These are phyloP conservation scores for Xylariaceae sp. DNA, from an alignment of 2,329 filamentous ascomycete genomes.

Conservation along the genomic window DNA sequence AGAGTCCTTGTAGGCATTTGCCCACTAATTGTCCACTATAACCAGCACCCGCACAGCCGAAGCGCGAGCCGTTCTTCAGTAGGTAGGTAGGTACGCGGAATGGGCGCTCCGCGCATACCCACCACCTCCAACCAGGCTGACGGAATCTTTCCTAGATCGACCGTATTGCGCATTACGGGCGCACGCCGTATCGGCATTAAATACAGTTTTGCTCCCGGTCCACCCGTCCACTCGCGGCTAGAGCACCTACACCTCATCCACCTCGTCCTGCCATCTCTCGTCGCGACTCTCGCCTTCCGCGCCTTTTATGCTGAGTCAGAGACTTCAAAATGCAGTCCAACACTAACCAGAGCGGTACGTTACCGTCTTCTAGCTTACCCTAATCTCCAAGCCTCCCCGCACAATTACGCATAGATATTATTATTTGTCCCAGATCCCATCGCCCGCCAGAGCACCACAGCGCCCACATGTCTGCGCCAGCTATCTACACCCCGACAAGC, in stretches of 20 bases:
- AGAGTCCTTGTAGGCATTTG: background rate
- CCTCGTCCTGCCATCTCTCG: background rate
- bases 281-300: background rate
- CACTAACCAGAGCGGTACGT: slow-evolving; percentile 31
- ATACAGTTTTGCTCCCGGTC: slow-evolving; percentile 3
- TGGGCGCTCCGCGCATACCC: background rate
- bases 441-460: slow-evolving; percentile 14
- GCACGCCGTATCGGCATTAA: slow-evolving; percentile 5
- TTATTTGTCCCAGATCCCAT: slow-evolving; percentile 20
- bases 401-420: slow-evolving; percentile 23
- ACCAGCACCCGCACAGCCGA: background rate
- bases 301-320: slow-evolving; percentile 34
- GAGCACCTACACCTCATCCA: background rate
- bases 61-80: background rate
- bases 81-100: background rate
- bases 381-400: slow-evolving; percentile 13
- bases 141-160: slow-evolving; percentile 9
- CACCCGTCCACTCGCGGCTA: background rate
- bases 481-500: slow-evolving; percentile 5
- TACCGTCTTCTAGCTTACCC: slow-evolving; percentile 18
- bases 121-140: slow-evolving; percentile 6
- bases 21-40: background rate
- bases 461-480: slow-evolving; percentile 12
- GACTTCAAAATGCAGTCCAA: slow-evolving; percentile 29
- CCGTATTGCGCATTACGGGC: background rate